phyloP scores from a whole-genome alignment of 2,329 filamentous ascomycete genomes.

The Microdochium bolleyi region DNA sequence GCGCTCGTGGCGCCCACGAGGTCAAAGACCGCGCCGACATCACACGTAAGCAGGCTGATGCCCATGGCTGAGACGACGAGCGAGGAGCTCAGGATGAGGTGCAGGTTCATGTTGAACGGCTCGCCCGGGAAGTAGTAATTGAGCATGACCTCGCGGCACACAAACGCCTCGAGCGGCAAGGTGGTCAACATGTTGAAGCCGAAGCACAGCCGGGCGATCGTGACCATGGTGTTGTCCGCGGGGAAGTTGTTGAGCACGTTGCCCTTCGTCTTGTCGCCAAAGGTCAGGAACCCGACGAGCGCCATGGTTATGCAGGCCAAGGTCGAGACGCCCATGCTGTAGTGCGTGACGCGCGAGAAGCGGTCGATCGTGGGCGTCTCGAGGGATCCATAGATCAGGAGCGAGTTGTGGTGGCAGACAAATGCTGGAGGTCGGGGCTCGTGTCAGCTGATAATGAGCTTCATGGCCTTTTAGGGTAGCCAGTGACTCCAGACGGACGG shows the following conservation, averaged over 20 bases:
- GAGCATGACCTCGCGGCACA: slow-evolving; percentile 93
- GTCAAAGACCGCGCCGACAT: slow-evolving; percentile 91
- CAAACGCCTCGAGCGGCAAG: slow-evolving; percentile 90
- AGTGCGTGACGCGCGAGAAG: slow-evolving; percentile 88
- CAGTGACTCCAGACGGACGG: too few species aligned
- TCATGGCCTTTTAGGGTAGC: too few species aligned
- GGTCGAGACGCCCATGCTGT: slow-evolving; percentile 84
- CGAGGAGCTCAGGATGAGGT: slow-evolving; percentile 77
- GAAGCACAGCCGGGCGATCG: slow-evolving; percentile 89
- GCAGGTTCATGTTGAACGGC: slow-evolving; percentile 74
- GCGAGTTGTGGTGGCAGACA: slow-evolving; percentile 84
- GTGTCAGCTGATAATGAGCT: too few species aligned
- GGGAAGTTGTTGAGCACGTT: slow-evolving; percentile 99
- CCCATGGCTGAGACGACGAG: slow-evolving; percentile 74
- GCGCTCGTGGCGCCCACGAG: slow-evolving; percentile 92
- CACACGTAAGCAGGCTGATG: slow-evolving; percentile 79
- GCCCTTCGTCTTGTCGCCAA: slow-evolving; percentile 83
- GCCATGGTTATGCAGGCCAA: slow-evolving; percentile 87
- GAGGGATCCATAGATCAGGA: slow-evolving; percentile 94
- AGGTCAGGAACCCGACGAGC: slow-evolving; percentile 81
- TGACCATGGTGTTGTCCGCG: slow-evolving; percentile 83
- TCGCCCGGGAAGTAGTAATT: slow-evolving; percentile 67
- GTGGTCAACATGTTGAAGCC: slow-evolving; percentile 99
- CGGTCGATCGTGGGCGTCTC: slow-evolving; percentile 92
- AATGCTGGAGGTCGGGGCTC: slow-evolving; percentile 41